Percentiles rank a stretch among this genome's conserved stretches.
Evolutionary conservation across 1,284 basidiomycete genomes (phyloP).

Genomic region (Rhodotorula sp.): DNA sequence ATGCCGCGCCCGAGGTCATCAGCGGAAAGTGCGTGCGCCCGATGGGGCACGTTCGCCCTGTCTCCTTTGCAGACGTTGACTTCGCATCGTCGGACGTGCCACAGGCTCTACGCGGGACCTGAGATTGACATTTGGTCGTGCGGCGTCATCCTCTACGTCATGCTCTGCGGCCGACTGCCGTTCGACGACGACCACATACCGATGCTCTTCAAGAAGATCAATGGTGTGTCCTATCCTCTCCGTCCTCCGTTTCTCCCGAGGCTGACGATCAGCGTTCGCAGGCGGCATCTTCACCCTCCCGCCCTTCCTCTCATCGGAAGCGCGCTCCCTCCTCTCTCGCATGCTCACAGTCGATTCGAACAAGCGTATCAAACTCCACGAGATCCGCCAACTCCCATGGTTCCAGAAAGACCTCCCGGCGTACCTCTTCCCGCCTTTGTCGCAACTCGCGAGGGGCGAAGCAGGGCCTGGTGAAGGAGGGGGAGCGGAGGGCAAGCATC

Average conservation of each 20-base stretch:
- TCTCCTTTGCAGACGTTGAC: background rate
- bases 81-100: background rate
- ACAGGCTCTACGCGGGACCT: slow-evolving; percentile 79
- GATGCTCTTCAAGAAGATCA: slow-evolving; percentile 85
- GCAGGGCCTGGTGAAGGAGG: slow-evolving; percentile 18
- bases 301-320: slow-evolving; percentile 70
- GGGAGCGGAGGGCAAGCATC: slow-evolving; percentile 6
- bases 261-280: slow-evolving; percentile 45
- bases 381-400: slow-evolving; percentile 85
- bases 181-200: slow-evolving; percentile 96
- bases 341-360: slow-evolving; percentile 92
- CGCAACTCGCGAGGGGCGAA: slow-evolving; percentile 2
- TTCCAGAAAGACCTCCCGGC: slow-evolving; percentile 79
- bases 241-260: background rate
- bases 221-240: slow-evolving; percentile 60
- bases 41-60: no score
- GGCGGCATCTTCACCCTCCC: slow-evolving; percentile 84
- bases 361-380: slow-evolving; percentile 84
- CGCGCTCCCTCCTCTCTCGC: slow-evolving; percentile 69
- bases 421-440: slow-evolving; percentile 60
- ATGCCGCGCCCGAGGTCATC: slow-evolving; percentile 94
- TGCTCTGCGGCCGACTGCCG: slow-evolving; percentile 85
- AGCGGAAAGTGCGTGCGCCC: slow-evolving; percentile 62
- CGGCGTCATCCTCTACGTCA: slow-evolving; percentile 92
- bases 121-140: slow-evolving; percentile 98